These are phyloP conservation scores for Puccinia triticina DNA, from an alignment of 1,284 basidiomycete species.

Conservation along the genomic window DNA sequence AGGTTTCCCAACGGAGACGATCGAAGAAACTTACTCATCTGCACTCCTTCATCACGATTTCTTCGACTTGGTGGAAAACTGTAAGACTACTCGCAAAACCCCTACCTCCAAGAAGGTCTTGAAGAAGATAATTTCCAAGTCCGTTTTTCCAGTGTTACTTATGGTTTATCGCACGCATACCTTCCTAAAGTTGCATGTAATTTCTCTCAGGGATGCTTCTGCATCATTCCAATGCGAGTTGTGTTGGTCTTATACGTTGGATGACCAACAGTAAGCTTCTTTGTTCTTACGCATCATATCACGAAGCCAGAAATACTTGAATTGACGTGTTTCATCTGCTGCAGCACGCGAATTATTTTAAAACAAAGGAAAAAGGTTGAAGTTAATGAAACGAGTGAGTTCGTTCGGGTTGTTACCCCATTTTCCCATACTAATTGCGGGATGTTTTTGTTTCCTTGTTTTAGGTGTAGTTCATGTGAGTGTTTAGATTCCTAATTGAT, in stretches of 20 bases:
- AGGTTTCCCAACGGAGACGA: slow-evolving; percentile 47
- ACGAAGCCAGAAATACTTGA: neutral
- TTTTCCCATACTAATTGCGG: neutral
- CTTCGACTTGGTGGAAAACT: slow-evolving; percentile 47
- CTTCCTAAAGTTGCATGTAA: neutral
- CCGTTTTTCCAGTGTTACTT: neutral
- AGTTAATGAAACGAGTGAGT: slow-evolving; percentile 18
- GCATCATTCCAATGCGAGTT: slow-evolving; percentile 45
- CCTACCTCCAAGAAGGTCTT: slow-evolving; percentile 1
- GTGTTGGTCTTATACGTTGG: slow-evolving; percentile 10
- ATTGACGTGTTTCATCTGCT: neutral
- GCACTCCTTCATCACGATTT: slow-evolving; percentile 51
- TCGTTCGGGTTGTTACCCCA: neutral
- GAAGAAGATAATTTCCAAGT: slow-evolving; percentile 43
- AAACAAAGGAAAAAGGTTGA: slow-evolving; percentile 2
- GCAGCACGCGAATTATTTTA: neutral
- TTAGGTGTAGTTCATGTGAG: slow-evolving; percentile 39
- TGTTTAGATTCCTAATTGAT: neutral
- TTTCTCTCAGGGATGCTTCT: neutral
- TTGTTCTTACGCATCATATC: neutral
- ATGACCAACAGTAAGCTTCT: neutral
- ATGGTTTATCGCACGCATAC: neutral
- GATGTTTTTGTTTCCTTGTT: neutral
- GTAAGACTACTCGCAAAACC: slow-evolving; percentile 9
- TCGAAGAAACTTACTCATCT: slow-evolving; percentile 48